Conservation (phyloP, 345 rosid genomes). For the Ceriops tagal region DNA sequence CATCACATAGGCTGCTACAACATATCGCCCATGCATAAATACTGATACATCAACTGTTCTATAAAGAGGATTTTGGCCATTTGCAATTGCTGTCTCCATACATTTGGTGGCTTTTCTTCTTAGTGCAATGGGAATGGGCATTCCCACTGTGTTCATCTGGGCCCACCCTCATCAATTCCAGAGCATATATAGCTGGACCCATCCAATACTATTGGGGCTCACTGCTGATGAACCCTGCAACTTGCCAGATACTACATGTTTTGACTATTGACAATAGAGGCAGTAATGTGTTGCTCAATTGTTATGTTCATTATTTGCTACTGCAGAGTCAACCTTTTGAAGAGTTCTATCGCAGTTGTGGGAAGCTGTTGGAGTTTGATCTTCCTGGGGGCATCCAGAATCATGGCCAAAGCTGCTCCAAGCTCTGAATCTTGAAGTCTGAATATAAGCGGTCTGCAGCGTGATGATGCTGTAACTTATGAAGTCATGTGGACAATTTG, state of each 20-base stretch:
- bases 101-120: too few species aligned
- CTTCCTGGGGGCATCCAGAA: conserved; percentile 96
- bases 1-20: not conserved
- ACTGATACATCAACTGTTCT: too few species aligned
- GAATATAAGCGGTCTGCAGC: conserved; percentile 57
- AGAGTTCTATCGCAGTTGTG: conserved; percentile 70
- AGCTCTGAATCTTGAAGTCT: conserved; percentile 74
- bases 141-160: too few species aligned
- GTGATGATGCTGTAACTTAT: conserved; percentile 32
- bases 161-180: too few species aligned
- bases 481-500: conserved; percentile 13
- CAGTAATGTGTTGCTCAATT: too few species aligned
- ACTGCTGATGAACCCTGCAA: too few species aligned
- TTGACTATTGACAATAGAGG: too few species aligned
- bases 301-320: not conserved
- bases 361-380: conserved; percentile 78
- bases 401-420: conserved; percentile 92
- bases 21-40: not conserved
- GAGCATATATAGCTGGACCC: too few species aligned
- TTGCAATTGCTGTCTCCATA: too few species aligned
- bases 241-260: not conserved
- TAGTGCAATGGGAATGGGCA: too few species aligned
- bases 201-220: too few species aligned
- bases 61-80: too few species aligned
- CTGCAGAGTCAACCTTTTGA: conserved; percentile 88